Evolutionary conservation across 2,329 filamentous ascomycete genomes (phyloP), one percentile per base, ranked within the genome.

Genomic region (Penicillium polonicum): DNA sequence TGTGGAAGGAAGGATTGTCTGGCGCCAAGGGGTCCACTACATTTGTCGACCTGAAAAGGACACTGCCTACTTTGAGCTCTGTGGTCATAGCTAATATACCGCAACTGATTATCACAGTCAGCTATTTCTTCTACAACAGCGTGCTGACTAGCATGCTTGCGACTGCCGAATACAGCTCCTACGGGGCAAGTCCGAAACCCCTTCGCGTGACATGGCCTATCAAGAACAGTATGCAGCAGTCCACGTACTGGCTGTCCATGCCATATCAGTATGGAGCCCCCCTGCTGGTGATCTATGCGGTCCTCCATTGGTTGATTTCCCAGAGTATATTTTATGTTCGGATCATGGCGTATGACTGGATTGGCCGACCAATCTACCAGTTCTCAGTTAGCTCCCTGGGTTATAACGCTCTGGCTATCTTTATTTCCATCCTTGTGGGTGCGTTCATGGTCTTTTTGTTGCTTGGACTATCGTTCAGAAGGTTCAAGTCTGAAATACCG

Each of bases 301-400:
- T 76, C 0, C 65, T 82, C 38, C 79, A 82, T 58, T 82, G 78
- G 78, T 65, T 82, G 7, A 62, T 79, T 4, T 82, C 79, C 0
- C 76, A 80, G 60, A 74, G 74, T 41, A 56, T 80, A 2, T 82
- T 78, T 60, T 62, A 80, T 3, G 72, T 76, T 0, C 61, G 71
- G 1, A 67, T 76, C n/a, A 59, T 59, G 0, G 49, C 55, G 2
- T 66, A 63, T 42, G 41, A 67, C 65, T 9, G 36, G 55, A 5
- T 60, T 27, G 25, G 61, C 29, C 3, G 55, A 1, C 4, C 33
- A 17, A 48, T 15, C 0, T 19, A 25, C 4, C 33, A 23, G 2
- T 6, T 5, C 23, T 5, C 52, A 13, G 9, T 36, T 6, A 48
- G 50, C 36, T n/a, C 60, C 29, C 12, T 59, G 15, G 58, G 48